Evolutionary conservation across 2,329 filamentous ascomycete species (phyloP), one percentile per base, ranked within the genome.

Genomic region (Beauveria sp.): DNA sequence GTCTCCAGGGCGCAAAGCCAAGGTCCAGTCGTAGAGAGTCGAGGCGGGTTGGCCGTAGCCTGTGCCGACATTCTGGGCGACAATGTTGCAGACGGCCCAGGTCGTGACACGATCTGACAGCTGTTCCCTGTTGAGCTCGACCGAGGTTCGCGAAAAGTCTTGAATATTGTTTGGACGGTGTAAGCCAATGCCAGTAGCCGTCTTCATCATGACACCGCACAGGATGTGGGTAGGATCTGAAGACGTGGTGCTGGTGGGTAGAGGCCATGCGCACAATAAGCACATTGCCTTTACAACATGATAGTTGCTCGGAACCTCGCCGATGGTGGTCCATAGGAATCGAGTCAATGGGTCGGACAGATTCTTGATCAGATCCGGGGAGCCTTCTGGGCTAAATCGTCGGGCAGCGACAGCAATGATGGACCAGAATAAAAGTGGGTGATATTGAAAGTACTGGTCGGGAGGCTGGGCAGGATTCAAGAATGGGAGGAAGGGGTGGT

Each of bases 11-110:
- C 84, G 77, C 67, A 83, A 77, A 51, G 81, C 86, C 63, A 89
- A 77, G 2, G 86, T 92, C 83, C 84, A 92, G 73, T 89, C 90
- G 73, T 89, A 92, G 53, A 88, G 79, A 56, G 85, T 91, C 51
- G 89, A 90, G 5, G 90, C 89, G 8, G 90, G 90, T 70, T 92
- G 90, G 6, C 90, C 90, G 67, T 92, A 91, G 22, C 90, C 90
- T 4, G 90, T 93, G n/a, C 89, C 89, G 48, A 92, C 84, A 61
- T 85, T 87, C 68, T 93, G 90, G 24, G 89, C 87, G 40, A 92
- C 90, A 65, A 93, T 89, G 70, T 94, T 94, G 76, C 89, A 91
- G 4, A 91, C 88, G 1, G 90, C 90, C 90, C 90, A 94, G 1
- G 90, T 93, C 55, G 85, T 85, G 48, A 92, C 84, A 43, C 90